Evolutionary conservation across 179 eudicot genomes (phyloP).

Genomic region (Actinidia polygama): DNA sequence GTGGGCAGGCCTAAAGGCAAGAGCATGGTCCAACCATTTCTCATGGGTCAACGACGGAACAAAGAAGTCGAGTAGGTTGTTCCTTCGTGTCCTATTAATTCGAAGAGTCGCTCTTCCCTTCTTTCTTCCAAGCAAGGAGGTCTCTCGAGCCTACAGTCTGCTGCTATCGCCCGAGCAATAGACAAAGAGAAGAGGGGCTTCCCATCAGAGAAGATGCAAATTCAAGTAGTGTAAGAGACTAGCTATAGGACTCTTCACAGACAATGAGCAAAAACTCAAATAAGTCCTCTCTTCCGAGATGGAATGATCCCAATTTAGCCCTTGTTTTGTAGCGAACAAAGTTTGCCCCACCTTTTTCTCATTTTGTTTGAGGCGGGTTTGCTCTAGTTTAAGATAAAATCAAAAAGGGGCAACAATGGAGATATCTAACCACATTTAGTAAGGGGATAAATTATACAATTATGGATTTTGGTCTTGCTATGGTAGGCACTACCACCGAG

Average conservation of each 20-base stretch:
- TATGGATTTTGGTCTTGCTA: too few relatives aligned
- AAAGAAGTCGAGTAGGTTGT: conserved; percentile 1
- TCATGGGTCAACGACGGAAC: conserved; percentile 7
- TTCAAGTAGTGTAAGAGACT: too few relatives aligned
- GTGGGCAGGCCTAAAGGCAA: neutral
- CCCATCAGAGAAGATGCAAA: too few relatives aligned
- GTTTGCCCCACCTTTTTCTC: conserved; percentile 8
- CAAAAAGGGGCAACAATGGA: neutral
- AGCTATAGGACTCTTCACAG: too few relatives aligned
- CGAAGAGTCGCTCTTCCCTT: too few relatives aligned
- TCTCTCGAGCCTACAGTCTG: too few relatives aligned
- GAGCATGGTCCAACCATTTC: neutral
- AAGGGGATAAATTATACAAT: neutral
- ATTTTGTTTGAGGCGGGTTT: neutral
- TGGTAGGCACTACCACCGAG: too few relatives aligned
- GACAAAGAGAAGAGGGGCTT: too few relatives aligned
- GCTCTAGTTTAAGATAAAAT: neutral
- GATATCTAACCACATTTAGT: neutral
- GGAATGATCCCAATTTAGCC: conserved; percentile 14
- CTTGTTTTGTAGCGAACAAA: conserved; percentile 9
- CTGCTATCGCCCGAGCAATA: too few relatives aligned
- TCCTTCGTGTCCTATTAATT: neutral
- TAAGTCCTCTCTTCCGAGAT: neutral
- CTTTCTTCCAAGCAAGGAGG: too few relatives aligned
- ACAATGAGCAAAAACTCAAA: neutral